Conservation (phyloP, 176 grass and related monocot species). For the Sorghum bicolor region DNA sequence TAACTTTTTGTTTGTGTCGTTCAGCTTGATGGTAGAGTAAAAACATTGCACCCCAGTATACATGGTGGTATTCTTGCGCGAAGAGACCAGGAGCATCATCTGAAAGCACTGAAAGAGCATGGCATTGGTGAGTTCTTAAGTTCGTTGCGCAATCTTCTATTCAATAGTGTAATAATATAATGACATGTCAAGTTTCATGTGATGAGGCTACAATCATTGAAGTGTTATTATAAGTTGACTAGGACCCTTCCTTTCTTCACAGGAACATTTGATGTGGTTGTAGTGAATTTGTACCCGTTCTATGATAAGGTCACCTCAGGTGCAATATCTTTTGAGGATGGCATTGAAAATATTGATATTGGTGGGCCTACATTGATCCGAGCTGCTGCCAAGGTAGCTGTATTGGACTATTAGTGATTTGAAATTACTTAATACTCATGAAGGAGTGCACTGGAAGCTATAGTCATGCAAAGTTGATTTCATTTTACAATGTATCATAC, state of each 20-base stretch:
- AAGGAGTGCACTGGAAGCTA: background rate
- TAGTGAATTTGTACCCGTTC: conserved; percentile 96
- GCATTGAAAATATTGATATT: conserved; percentile 97
- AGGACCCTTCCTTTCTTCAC: background rate
- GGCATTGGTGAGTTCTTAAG: conserved; percentile 54
- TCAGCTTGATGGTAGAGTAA: conserved; percentile 78
- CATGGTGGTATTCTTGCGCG: conserved; percentile 96
- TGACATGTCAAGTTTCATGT: background rate
- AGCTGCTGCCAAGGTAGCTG: conserved; percentile 78
- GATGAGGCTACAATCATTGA: background rate
- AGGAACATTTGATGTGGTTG: conserved; percentile 97
- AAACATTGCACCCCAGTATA: conserved; percentile 91
- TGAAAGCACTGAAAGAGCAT: conserved; percentile 73
- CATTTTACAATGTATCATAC: background rate
- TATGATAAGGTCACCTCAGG: conserved; percentile 83
- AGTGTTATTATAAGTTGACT: conserved; percentile 7
- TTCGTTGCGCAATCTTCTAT: background rate
- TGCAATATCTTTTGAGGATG: conserved; percentile 84
- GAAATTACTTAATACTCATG: background rate
- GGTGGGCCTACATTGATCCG: conserved; percentile 93
- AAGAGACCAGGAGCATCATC: conserved; percentile 82
- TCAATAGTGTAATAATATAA: background rate
- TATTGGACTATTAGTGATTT: conserved; percentile 11
- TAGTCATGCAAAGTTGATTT: background rate
- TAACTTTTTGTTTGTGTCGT: background rate